Evolutionary conservation across 106 monocot species (phyloP).

Genomic region (Acorus calamus): DNA sequence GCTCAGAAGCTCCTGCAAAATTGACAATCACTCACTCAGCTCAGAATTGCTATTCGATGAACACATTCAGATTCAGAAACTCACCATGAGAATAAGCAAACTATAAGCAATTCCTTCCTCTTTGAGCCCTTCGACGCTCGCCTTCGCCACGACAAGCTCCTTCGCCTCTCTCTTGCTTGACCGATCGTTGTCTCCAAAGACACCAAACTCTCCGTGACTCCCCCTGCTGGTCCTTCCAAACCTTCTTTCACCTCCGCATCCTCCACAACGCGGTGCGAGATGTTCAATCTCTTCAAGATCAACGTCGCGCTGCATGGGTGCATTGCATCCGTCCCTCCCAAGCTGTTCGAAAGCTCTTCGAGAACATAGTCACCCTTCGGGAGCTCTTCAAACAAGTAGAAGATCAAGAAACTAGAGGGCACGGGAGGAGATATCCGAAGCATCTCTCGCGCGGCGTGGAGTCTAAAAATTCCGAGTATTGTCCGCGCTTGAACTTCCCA

Average conservation of each 20-base stretch:
- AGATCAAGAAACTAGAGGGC: conserved; percentile 72
- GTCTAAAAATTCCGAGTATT: conserved; percentile 68
- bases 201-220: conserved; percentile 20
- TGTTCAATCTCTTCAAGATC: conserved; percentile 49
- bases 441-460: conserved; percentile 92
- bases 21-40: background rate
- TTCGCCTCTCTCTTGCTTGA: conserved; percentile 57
- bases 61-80: background rate
- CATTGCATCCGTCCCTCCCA: conserved; percentile 24
- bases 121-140: conserved; percentile 45
- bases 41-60: background rate
- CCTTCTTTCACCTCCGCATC: conserved; percentile 20
- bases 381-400: conserved; percentile 65
- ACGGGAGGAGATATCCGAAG: conserved; percentile 66
- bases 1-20: conserved; percentile 52
- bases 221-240: conserved; percentile 18
- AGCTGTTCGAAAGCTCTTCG: conserved; percentile 46
- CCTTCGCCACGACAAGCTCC: conserved; percentile 46
- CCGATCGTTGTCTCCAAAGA: conserved; percentile 55
- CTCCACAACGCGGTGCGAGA: conserved; percentile 14
- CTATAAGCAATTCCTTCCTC: conserved; percentile 70
- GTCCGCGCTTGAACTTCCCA: conserved; percentile 74
- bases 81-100: conserved; percentile 57
- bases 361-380: conserved; percentile 91
- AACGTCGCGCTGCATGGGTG: conserved; percentile 54